Evolutionary conservation across 2,329 filamentous ascomycete species (phyloP).

Genomic region (Aureobasidium sp.): DNA sequence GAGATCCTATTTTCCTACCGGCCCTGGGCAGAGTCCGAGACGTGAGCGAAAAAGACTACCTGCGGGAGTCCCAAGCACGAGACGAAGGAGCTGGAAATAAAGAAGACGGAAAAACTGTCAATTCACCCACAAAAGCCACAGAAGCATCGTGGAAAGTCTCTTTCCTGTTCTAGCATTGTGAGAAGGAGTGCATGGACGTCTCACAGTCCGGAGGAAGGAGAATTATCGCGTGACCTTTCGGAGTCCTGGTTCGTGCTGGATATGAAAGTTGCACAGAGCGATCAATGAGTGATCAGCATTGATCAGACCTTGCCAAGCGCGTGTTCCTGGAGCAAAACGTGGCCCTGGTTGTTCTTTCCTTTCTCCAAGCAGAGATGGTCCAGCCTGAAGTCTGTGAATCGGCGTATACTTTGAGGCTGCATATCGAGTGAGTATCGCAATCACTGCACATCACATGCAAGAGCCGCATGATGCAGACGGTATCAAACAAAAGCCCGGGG

Average conservation of each 20-base stretch:
- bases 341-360: neutral
- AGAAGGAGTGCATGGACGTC: neutral
- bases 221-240: neutral
- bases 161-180: neutral
- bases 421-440: neutral
- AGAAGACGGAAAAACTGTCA: neutral
- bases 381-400: neutral
- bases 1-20: neutral
- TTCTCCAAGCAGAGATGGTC: neutral
- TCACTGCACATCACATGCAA: neutral
- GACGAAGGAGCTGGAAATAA: conserved; percentile 2
- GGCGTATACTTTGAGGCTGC: neutral
- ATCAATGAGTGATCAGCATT: neutral
- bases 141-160: conserved; percentile 1
- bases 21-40: neutral
- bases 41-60: neutral
- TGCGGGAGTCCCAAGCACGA: neutral
- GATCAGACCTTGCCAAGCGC: neutral
- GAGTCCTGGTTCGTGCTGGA: neutral
- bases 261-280: neutral
- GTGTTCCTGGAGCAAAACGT: neutral
- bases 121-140: neutral
- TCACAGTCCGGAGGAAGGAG: neutral
- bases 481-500: conserved; percentile 2
- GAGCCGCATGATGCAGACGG: conserved; percentile 7